Evolutionary conservation across 2,329 filamentous ascomycete genomes (phyloP).

Genomic region (Colletotrichum agaves): DNA sequence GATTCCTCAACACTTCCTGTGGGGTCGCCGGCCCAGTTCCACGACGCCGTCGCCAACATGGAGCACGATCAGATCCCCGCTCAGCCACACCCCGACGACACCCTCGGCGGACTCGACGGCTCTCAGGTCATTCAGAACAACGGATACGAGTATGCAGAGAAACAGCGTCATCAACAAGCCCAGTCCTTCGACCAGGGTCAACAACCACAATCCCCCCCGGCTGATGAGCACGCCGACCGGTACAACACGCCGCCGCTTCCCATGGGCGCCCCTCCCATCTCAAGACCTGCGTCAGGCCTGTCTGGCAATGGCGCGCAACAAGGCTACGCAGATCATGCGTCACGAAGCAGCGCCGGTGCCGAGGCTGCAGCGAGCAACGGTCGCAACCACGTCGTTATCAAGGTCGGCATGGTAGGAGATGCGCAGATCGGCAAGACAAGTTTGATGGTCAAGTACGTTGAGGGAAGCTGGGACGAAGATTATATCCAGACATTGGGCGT

Average conservation of each 20-base stretch:
- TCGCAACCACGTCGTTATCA: slow-evolving; percentile 89
- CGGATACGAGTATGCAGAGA: slow-evolving; percentile 46
- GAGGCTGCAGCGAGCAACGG: slow-evolving; percentile 53
- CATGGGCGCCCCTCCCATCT: slow-evolving; percentile 53
- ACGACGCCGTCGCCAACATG: slow-evolving; percentile 64
- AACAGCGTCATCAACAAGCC: slow-evolving; percentile 53
- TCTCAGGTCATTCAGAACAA: slow-evolving; percentile 52
- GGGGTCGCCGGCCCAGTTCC: slow-evolving; percentile 63
- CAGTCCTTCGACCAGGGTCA: slow-evolving; percentile 63
- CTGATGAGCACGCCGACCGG: slow-evolving; percentile 55
- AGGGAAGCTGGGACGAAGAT: slow-evolving; percentile 99
- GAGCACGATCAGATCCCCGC: slow-evolving; percentile 55
- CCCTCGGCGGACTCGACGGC: slow-evolving; percentile 60
- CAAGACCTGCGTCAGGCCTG: slow-evolving; percentile 66
- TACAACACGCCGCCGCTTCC: slow-evolving; percentile 61
- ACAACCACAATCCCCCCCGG: slow-evolving; percentile 50
- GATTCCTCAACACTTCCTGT: slow-evolving; percentile 62
- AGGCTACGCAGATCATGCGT: slow-evolving; percentile 56
- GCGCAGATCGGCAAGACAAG: slow-evolving; percentile 99
- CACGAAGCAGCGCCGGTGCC: slow-evolving; percentile 52
- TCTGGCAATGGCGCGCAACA: slow-evolving; percentile 55
- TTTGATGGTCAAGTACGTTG: slow-evolving; percentile 99
- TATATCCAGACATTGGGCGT: slow-evolving; percentile 99
- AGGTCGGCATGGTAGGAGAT: slow-evolving; percentile 99
- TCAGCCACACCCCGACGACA: slow-evolving; percentile 59